A percentile compares a stretch with the other conserved stretches of the same genome.
These are phyloP conservation scores for Suillus ampliporus DNA, from an alignment of 768 basidiomycete species.

Conservation along the genomic window DNA sequence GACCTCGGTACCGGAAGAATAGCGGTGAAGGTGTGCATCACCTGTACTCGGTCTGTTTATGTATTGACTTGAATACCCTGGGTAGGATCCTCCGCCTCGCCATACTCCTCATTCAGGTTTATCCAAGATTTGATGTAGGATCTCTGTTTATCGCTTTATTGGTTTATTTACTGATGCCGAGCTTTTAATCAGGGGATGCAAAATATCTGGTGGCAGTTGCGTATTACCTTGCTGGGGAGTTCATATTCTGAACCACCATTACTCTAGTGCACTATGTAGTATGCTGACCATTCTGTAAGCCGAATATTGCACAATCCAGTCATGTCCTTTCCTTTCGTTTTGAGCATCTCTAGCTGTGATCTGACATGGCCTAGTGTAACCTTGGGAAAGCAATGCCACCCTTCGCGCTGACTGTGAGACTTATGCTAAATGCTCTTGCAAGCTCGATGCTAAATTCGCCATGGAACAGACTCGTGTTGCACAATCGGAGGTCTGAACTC, in stretches of 20 bases:
- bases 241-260: slow-evolving; percentile 12
- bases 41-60: not conserved
- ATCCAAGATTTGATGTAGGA: slow-evolving; percentile 86
- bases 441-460: slow-evolving; percentile 68
- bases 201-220: slow-evolving; percentile 66
- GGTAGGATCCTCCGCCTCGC: slow-evolving; percentile 86
- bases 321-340: too few species aligned
- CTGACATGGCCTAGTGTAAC: too few species aligned
- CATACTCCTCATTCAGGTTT: slow-evolving; percentile 85
- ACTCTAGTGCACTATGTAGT: too few species aligned
- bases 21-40: slow-evolving; percentile 79
- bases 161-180: slow-evolving; percentile 8
- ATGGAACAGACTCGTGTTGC: slow-evolving; percentile 71
- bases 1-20: slow-evolving; percentile 94
- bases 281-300: too few species aligned
- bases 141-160: slow-evolving; percentile 2
- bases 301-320: too few species aligned
- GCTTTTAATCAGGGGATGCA: slow-evolving; percentile 66
- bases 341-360: too few species aligned
- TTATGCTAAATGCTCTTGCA: slow-evolving; percentile 69
- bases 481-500: slow-evolving; percentile 77
- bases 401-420: slow-evolving; percentile 78
- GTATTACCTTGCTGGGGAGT: slow-evolving; percentile 35
- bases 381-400: slow-evolving; percentile 89
- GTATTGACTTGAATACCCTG: slow-evolving; percentile 13